Evolutionary conservation across 352 stramenopile species (phyloP).

Genomic region (Pythium brachiatum): DNA sequence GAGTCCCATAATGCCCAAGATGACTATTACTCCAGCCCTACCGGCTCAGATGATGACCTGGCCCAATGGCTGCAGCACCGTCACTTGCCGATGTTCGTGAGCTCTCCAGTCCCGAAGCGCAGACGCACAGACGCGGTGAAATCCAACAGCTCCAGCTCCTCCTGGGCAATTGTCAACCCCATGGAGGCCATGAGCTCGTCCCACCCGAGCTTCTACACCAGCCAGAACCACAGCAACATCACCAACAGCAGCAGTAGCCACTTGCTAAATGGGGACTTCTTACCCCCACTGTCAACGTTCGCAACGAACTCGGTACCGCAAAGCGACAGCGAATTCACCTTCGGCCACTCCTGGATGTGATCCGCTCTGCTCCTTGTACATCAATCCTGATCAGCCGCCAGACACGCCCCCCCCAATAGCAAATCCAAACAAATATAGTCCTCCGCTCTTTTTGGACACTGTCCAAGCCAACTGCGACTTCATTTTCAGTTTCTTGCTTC

Average conservation of each 20-base stretch:
- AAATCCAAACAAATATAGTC: constrained; percentile 10
- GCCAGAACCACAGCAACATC: constrained; percentile 14
- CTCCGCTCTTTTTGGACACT: constrained; percentile 14
- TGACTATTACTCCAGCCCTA: constrained; percentile 50
- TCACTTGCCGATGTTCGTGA: constrained; percentile 16
- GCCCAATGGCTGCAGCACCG: constrained; percentile 24
- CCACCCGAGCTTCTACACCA: constrained; percentile 11
- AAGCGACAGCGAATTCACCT: constrained; percentile 16
- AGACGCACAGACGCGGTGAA: constrained; percentile 18
- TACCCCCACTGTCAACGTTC: constrained; percentile 11
- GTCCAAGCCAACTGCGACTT: background rate
- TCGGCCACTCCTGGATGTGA: constrained; percentile 23
- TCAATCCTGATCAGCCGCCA: background rate
- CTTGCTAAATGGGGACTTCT: constrained; percentile 8
- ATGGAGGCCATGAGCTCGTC: constrained; percentile 30
- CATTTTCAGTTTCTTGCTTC: background rate
- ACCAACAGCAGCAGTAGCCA: constrained; percentile 3
- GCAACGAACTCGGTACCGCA: background rate
- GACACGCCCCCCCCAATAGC: background rate
- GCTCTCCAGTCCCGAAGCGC: constrained; percentile 8
- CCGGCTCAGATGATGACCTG: constrained; percentile 49
- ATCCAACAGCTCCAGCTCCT: background rate
- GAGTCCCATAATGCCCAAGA: constrained; percentile 26
- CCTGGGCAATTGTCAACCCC: constrained; percentile 31
- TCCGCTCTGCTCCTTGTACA: background rate